Percentiles rank a stretch among this genome's conserved stretches.
Conservation (phyloP, 441 rosid genomes). For the Gossypium lobatum region DNA sequence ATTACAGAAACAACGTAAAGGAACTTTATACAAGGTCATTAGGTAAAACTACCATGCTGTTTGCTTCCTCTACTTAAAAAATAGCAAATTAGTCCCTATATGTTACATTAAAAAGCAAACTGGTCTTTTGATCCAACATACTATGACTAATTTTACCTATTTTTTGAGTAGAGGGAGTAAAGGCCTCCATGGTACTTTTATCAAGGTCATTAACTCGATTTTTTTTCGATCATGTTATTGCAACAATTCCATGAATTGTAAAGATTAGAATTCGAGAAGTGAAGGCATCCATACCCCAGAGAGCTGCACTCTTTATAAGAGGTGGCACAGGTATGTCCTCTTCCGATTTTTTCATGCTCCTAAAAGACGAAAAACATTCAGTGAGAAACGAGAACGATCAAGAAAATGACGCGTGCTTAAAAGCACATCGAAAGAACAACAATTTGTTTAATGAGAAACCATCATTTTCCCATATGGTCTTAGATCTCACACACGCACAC, state of each 20-base stretch:
- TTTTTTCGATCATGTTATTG: not conserved
- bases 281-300: conserved; percentile 66
- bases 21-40: conserved; percentile 8
- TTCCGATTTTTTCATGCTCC: conserved; percentile 63
- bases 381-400: conserved; percentile 2
- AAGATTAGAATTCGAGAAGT: not conserved
- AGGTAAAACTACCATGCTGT: too few relatives aligned
- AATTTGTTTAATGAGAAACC: not conserved
- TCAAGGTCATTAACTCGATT: not conserved
- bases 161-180: not conserved
- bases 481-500: not conserved
- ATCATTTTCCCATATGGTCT: not conserved
- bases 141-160: too few relatives aligned
- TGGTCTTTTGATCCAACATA: too few relatives aligned
- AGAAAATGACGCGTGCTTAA: not conserved
- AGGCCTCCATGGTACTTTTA: too few relatives aligned
- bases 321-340: conserved; percentile 74
- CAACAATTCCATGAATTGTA: not conserved
- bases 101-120: too few relatives aligned
- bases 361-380: conserved; percentile 17
- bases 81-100: too few relatives aligned
- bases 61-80: too few relatives aligned
- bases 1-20: not conserved
- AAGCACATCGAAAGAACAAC: not conserved
- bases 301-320: conserved; percentile 72